These are phyloP conservation scores for Uronychia binucleata DNA, from an alignment of 73 alveolate genomes.

Conservation along the genomic window DNA sequence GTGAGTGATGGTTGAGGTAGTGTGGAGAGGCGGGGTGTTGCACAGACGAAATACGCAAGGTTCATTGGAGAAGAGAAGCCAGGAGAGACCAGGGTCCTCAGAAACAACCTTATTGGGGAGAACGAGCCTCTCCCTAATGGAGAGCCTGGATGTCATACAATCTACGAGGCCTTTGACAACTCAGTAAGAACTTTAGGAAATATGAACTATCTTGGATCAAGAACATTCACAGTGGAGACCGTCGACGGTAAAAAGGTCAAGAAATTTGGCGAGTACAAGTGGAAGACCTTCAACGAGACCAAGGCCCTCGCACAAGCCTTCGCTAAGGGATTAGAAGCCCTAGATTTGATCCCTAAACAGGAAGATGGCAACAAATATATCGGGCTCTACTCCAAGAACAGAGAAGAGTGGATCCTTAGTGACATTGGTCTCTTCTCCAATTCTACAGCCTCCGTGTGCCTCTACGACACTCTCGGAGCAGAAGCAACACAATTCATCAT, in stretches of 20 bases:
- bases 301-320: conserved; percentile 43
- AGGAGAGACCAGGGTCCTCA: conserved; percentile 32
- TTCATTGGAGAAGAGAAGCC: conserved; percentile 10
- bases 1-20: too few species aligned
- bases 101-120: conserved; percentile 2
- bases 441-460: conserved; percentile 78
- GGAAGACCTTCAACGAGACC: conserved; percentile 76
- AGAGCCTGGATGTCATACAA: conserved; percentile 39
- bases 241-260: conserved; percentile 29
- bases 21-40: too few species aligned
- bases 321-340: conserved; percentile 38
- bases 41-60: conserved; percentile 11
- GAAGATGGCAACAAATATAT: conserved; percentile 56
- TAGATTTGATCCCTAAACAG: conserved; percentile 53
- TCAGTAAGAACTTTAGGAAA: conserved; percentile 32
- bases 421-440: conserved; percentile 67
- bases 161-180: conserved; percentile 17
- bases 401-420: conserved; percentile 86
- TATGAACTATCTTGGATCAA: conserved; percentile 48
- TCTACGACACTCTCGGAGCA: conserved; percentile 93
- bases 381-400: conserved; percentile 81
- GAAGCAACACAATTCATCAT: conserved; percentile 73
- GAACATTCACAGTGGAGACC: conserved; percentile 19
- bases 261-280: conserved; percentile 58
- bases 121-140: conserved; percentile 26